A percentile compares a stretch with the other conserved stretches of the same genome.
phyloP scores from a whole-genome alignment of 331 rosid genomes.

The Pyracantha coccinea region DNA sequence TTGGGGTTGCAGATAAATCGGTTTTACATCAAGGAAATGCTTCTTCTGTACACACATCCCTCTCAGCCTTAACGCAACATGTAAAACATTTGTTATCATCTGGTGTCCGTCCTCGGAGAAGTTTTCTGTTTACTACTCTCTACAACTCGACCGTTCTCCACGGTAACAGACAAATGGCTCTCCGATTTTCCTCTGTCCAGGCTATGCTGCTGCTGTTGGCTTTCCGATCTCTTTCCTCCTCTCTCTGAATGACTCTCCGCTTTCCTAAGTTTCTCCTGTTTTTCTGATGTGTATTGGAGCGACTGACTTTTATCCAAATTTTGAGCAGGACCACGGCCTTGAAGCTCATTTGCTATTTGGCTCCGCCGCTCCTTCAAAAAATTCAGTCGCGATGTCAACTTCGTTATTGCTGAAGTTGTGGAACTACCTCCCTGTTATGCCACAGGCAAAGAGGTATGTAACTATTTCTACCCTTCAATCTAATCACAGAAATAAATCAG shows the following conservation, averaged over 20 bases:
- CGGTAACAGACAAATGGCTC: slow-evolving; percentile 22
- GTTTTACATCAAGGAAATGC: slow-evolving; percentile 15
- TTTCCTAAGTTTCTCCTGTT: slow-evolving; percentile 40
- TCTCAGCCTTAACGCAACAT: background rate
- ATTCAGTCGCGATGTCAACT: slow-evolving; percentile 70
- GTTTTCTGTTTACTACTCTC: slow-evolving; percentile 18
- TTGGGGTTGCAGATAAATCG: slow-evolving; percentile 18
- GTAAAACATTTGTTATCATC: slow-evolving; percentile 20
- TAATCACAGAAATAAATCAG: background rate
- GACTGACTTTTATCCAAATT: slow-evolving; percentile 35
- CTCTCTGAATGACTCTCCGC: slow-evolving; percentile 47
- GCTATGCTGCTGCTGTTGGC: slow-evolving; percentile 20
- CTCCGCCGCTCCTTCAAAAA: slow-evolving; percentile 77
- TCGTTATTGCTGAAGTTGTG: slow-evolving; percentile 55
- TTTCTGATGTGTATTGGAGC: slow-evolving; percentile 23
- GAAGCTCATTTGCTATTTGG: slow-evolving; percentile 53
- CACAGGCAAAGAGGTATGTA: background rate
- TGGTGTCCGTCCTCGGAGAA: slow-evolving; percentile 18
- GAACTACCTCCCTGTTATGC: slow-evolving; percentile 37
- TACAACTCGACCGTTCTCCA: slow-evolving; percentile 40
- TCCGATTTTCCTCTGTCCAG: slow-evolving; percentile 68
- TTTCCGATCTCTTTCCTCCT: slow-evolving; percentile 28
- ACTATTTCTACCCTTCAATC: background rate
- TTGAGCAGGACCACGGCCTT: slow-evolving; percentile 30
- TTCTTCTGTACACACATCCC: slow-evolving; percentile 22